A percentile compares a stretch with the other conserved stretches of the same genome.
Conservation (phyloP, 306 rosid genomes). For the Vachellia pachyceras region DNA sequence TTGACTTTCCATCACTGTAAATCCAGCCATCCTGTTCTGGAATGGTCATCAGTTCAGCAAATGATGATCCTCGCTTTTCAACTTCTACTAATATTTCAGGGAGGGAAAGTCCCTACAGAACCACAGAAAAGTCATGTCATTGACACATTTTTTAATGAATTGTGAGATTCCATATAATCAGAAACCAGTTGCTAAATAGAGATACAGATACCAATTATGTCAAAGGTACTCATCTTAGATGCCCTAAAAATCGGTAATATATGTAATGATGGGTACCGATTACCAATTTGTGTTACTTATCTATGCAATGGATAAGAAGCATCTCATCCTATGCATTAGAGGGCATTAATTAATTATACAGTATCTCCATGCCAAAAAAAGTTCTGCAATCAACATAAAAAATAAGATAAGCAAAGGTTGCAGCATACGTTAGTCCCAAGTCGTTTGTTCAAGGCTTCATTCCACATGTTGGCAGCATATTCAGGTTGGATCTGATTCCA, state of each 20-base stretch:
- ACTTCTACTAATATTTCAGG: slow-evolving; percentile 85
- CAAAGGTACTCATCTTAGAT: background rate
- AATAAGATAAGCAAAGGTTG: slow-evolving; percentile 13
- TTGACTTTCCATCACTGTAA: slow-evolving; percentile 88
- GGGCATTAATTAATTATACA: background rate
- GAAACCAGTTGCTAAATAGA: slow-evolving; percentile 17
- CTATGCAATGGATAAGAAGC: slow-evolving; percentile 30
- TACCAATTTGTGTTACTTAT: slow-evolving; percentile 16
- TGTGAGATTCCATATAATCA: slow-evolving; percentile 16
- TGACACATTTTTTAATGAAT: slow-evolving; percentile 27
- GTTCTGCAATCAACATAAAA: slow-evolving; percentile 17
- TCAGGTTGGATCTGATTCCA: slow-evolving; percentile 89
- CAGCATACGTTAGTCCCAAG: slow-evolving; percentile 79
- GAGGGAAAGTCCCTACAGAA: slow-evolving; percentile 77
- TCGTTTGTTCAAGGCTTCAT: slow-evolving; percentile 95
- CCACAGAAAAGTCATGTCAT: slow-evolving; percentile 31
- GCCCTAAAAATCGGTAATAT: background rate
- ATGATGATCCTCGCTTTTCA: slow-evolving; percentile 84
- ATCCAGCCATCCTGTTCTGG: slow-evolving; percentile 97
- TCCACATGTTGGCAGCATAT: slow-evolving; percentile 96
- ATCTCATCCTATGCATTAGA: slow-evolving; percentile 17
- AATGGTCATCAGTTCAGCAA: slow-evolving; percentile 79
- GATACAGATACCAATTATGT: slow-evolving; percentile 1
- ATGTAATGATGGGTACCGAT: background rate
- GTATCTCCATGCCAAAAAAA: slow-evolving; percentile 17